These are phyloP conservation scores for Tolypocladium album DNA, from an alignment of 2,329 filamentous ascomycete genomes.

Conservation along the genomic window DNA sequence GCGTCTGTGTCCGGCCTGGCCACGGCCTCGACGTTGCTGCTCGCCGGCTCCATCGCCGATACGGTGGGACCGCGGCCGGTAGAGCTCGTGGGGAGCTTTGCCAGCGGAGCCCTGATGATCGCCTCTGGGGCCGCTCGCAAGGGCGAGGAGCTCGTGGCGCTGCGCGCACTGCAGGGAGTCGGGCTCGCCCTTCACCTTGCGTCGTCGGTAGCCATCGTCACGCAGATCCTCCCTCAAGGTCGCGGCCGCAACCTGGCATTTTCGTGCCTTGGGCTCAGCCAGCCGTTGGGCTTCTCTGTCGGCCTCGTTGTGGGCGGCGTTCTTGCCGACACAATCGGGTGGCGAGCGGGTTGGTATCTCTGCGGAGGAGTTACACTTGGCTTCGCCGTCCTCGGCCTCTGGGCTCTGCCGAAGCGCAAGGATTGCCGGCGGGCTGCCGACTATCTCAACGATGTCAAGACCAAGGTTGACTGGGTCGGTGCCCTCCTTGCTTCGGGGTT, in stretches of 20 bases:
- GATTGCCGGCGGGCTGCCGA: slow-evolving; percentile 3
- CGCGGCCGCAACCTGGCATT: slow-evolving; percentile 28
- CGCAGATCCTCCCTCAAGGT: slow-evolving; percentile 18
- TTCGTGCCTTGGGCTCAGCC: slow-evolving; percentile 31
- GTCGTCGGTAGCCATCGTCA: slow-evolving; percentile 23
- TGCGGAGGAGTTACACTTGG: slow-evolving; percentile 22
- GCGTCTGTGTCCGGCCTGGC: slow-evolving; percentile 23
- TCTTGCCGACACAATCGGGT: slow-evolving; percentile 33
- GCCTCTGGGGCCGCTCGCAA: slow-evolving; percentile 16
- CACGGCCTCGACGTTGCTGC: slow-evolving; percentile 23
- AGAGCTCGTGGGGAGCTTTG: slow-evolving; percentile 20
- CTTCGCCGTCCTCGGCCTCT: slow-evolving; percentile 23
- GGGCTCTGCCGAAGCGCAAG: slow-evolving; percentile 19
- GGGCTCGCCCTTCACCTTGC: slow-evolving; percentile 23
- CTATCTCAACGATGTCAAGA: slow-evolving; percentile 12
- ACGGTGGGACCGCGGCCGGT: slow-evolving; percentile 21
- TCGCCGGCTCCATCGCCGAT: slow-evolving; percentile 28
- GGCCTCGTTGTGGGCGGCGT: slow-evolving; percentile 39
- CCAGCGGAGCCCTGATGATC: slow-evolving; percentile 18
- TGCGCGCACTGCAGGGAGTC: slow-evolving; percentile 29
- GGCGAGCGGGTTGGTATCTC: slow-evolving; percentile 36
- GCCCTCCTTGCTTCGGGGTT: slow-evolving; percentile 32
- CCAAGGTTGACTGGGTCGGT: slow-evolving; percentile 44
- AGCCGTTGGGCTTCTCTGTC: slow-evolving; percentile 37
- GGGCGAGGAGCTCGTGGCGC: slow-evolving; percentile 22